Conservation (phyloP, 2,329 filamentous ascomycete genomes). For the Triangularia verruculosa region DNA sequence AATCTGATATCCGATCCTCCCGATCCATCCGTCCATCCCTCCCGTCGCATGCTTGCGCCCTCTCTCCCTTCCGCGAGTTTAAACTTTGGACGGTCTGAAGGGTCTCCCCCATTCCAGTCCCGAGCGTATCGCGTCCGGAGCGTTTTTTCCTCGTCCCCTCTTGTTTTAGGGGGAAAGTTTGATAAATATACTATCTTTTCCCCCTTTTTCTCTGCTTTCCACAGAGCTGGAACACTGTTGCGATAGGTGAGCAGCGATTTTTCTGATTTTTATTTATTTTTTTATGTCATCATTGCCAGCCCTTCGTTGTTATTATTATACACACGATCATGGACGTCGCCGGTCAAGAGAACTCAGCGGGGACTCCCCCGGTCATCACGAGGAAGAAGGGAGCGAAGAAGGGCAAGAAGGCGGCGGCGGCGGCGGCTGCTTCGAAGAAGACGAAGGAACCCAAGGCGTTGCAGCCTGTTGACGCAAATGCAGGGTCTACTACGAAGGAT, state of each 20-base stretch:
- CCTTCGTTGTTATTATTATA: background rate
- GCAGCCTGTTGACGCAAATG: constrained; percentile 9
- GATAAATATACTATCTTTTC: background rate
- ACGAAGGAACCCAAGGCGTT: background rate
- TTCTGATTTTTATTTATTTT: too few relatives aligned
- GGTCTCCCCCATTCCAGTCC: background rate
- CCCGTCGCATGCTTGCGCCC: too few relatives aligned
- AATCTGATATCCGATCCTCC: background rate
- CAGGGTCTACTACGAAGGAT: background rate
- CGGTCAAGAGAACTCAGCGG: constrained; percentile 2
- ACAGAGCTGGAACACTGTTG: too few relatives aligned
- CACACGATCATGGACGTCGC: background rate
- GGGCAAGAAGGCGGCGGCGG: constrained; percentile 1
- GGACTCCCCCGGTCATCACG: background rate
- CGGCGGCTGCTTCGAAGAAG: background rate
- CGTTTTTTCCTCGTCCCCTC: background rate
- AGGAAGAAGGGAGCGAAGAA: constrained; percentile 11
- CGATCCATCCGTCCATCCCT: background rate
- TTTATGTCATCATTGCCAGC: background rate
- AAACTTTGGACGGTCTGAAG: background rate
- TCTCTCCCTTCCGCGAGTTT: background rate
- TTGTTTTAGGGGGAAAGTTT: background rate
- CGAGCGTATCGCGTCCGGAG: background rate
- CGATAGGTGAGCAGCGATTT: too few relatives aligned
- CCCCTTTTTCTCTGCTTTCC: too few relatives aligned